Evolutionary conservation across 345 rosid genomes (phyloP).

Genomic region (Mercurialis annua): DNA sequence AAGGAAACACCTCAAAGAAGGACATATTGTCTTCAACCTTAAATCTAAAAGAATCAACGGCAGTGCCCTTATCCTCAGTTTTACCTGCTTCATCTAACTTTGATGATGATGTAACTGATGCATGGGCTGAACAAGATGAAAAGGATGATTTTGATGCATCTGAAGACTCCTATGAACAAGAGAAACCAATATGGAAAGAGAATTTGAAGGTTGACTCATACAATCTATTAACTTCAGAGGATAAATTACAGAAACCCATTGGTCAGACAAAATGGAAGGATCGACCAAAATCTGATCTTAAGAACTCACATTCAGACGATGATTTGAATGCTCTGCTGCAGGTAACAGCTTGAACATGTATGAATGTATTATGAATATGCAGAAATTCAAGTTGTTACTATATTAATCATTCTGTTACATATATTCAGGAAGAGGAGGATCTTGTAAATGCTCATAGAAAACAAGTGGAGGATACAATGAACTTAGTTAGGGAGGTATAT

Average conservation of each 20-base stretch:
- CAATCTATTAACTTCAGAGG: slow-evolving; percentile 40
- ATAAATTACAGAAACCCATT: slow-evolving; percentile 50
- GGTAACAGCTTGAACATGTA: slow-evolving; percentile 37
- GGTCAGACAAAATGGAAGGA: slow-evolving; percentile 54
- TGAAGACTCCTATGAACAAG: slow-evolving; percentile 65
- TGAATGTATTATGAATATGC: background rate
- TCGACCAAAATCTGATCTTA: slow-evolving; percentile 45
- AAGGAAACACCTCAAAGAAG: slow-evolving; percentile 82
- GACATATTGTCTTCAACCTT: slow-evolving; percentile 62
- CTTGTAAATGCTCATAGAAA: slow-evolving; percentile 92
- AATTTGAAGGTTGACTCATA: slow-evolving; percentile 56
- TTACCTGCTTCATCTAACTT: slow-evolving; percentile 52
- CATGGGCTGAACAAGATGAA: slow-evolving; percentile 76
- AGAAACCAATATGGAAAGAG: slow-evolving; percentile 65
- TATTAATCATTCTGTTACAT: slow-evolving; percentile 7
- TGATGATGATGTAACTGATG: slow-evolving; percentile 66
- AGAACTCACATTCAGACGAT: slow-evolving; percentile 59
- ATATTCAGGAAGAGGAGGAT: slow-evolving; percentile 88
- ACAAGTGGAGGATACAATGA: slow-evolving; percentile 95
- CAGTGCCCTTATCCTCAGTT: slow-evolving; percentile 57
- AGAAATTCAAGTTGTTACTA: slow-evolving; percentile 16
- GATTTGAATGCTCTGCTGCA: slow-evolving; percentile 71
- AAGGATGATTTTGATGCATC: slow-evolving; percentile 72
- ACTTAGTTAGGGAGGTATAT: slow-evolving; percentile 85
- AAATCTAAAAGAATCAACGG: slow-evolving; percentile 74